A percentile compares a stretch with the other conserved stretches of the same genome.
Conservation (phyloP, 106 monocot species). For the Dendrobium huoshanense region DNA sequence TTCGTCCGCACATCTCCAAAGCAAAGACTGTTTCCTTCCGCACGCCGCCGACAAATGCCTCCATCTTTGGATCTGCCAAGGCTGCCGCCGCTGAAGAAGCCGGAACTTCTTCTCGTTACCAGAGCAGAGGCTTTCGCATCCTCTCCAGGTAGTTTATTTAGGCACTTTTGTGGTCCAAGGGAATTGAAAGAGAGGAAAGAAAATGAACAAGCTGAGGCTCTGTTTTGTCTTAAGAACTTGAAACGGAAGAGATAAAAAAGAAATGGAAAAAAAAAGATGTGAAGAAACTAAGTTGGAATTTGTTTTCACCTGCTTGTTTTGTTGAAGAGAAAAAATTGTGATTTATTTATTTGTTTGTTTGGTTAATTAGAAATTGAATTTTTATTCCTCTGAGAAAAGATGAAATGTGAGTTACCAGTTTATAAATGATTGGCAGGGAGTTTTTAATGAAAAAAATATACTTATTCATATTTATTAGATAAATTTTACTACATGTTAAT, state of each 20-base stretch:
- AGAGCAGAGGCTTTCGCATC: neutral
- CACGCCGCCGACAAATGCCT: neutral
- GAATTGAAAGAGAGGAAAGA: neutral
- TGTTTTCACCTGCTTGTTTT: no score
- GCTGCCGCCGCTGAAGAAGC: neutral
- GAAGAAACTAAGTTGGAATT: no score
- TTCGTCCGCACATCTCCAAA: neutral
- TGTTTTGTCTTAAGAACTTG: no score
- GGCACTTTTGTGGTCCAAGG: neutral
- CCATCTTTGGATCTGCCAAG: neutral
- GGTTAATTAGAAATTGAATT: neutral
- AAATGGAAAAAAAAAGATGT: no score
- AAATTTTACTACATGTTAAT: no score
- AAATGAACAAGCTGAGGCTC: no score
- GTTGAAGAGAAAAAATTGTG: no score
- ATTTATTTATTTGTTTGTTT: neutral
- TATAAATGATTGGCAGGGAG: no score
- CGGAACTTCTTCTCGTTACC: neutral
- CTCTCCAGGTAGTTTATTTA: neutral
- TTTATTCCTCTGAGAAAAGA: neutral
- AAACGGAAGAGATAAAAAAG: no score
- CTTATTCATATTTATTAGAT: no score
- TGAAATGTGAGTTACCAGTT: no score
- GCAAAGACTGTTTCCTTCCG: neutral
- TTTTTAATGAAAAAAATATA: no score